Base-by-base conservation (phyloP, 2,329 filamentous ascomycete genomes). In the Madurella mycetomatis region DNA sequence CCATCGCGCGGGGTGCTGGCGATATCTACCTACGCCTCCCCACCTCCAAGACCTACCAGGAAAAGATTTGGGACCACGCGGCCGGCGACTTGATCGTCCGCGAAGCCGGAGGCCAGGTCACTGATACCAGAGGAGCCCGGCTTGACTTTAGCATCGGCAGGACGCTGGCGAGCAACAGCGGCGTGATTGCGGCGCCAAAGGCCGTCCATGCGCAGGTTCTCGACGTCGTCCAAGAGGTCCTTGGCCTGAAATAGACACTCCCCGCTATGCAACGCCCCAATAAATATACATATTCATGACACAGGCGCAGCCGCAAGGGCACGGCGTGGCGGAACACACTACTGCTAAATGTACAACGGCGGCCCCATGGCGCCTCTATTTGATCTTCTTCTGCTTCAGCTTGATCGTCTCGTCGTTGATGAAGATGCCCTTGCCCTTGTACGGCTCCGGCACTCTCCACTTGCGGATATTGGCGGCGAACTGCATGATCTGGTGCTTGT, bases 21-120 rank as follows among this genome's bases (percentile, higher is more conserved):
- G 94, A 99, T 68, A 86, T 99, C 61, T 99, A 99, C 74, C 81
- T 99, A 54, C 83, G 95, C 51, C 76, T 99, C 55, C 94, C 94
- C 3, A 87, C 90, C 5, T 70, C 67, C 56, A 88, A 83, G 69
- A 86, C 87, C 51, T 99, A 99, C 75, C 85, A 95, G 70, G 94
- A 99, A 80, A 99, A 99, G 83, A 99, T 99, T 63, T 99, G 94
- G 94, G 94, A 99, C 69, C 94, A 99, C 71, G 94, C 94, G 16
- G 94, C 92, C 12, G 94, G 94, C 41, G 92, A 96, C 66, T 75
- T 99, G 55, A 92, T 99, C 62, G 94, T 97, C 41, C 81, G 92
- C 54, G 95, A 99, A 74, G 91, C 94, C 2, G 94, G 94, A 49
- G 95, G 94, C 47, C 78, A 88, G 66, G 92, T 99, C 51, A 95